phyloP scores from a whole-genome alignment of 1,139 yeast species.

The Scheffersomyces cryptocercus region DNA sequence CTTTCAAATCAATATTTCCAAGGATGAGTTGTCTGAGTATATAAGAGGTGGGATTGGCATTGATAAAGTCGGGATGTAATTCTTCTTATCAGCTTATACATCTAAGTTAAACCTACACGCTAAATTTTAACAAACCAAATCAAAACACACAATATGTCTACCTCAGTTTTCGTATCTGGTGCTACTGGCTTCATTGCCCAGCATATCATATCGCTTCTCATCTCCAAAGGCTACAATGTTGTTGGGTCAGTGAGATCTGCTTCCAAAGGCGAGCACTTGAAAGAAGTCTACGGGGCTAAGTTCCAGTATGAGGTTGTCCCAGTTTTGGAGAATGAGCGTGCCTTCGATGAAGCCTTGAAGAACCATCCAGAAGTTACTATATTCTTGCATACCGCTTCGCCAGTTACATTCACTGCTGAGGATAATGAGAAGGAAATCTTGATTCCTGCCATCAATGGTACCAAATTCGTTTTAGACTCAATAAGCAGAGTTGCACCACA shows the following conservation, averaged over 20 bases:
- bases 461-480: slow-evolving; percentile 6
- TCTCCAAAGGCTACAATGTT: slow-evolving; percentile 31
- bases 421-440: slow-evolving; percentile 8
- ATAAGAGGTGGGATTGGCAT: no score
- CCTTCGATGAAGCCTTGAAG: slow-evolving; percentile 31
- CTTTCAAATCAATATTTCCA: no score
- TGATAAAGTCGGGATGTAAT: no score
- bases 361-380: slow-evolving; percentile 25
- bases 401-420: background rate
- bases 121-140: no score
- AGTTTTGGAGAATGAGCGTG: slow-evolving; percentile 27
- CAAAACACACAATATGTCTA: background rate
- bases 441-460: slow-evolving; percentile 10
- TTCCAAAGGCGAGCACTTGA: slow-evolving; percentile 32
- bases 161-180: slow-evolving; percentile 37
- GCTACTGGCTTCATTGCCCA: slow-evolving; percentile 43
- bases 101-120: no score
- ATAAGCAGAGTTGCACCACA: slow-evolving; percentile 5
- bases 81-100: no score
- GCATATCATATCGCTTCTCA: slow-evolving; percentile 15
- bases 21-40: no score
- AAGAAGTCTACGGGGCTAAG: slow-evolving; percentile 16
- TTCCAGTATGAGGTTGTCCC: slow-evolving; percentile 31
- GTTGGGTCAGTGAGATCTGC: slow-evolving; percentile 38
- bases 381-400: no score